Evolutionary conservation across 257 asterid species (phyloP), one percentile per base, ranked within the genome.

Genomic region (Perilla frutescens): DNA sequence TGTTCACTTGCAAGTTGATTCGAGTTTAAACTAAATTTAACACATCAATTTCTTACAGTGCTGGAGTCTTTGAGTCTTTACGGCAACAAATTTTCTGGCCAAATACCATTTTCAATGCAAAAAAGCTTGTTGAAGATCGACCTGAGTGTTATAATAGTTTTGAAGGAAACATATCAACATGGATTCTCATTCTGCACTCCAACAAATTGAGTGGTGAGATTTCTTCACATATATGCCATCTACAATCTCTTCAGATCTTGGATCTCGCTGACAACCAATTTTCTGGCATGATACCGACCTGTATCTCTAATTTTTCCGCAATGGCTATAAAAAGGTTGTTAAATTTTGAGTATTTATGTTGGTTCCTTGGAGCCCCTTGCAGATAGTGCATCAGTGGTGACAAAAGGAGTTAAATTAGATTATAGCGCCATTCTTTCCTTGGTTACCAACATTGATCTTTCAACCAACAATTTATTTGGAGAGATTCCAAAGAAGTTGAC

Each of bases 131-230:
- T 72, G 39, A 72, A 63, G 59, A 31, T 80, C 5, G 77, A 77
- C 43, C 20, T 83, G 20, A 31, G n/a, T n/a, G 69, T 40, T 12
- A 56, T 26, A 83, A 83, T 37, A 54, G 62, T 4, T 31, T 83
- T 5, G 71, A 54, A 4, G 81, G 79, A 2, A 62, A 43, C 1
- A 8, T 83, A 26, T 83, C 83, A 4, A 8, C 72, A 64, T 80
- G 83, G 87, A 8, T 77, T 66, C 72, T 77, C 11, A 71, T 73
- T 47, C 26, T 83, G 9, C 70, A 75, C 65, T 56, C 83, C 31
- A 83, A 83, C 62, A 44, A 55, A 31, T n/a, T n/a, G n/a, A n/a
- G n/a, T n/a, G n/a, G n/a, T n/a, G n/a, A n/a, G n/a, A n/a, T n/a
- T n/a, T n/a, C 77, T 62, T 9, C 65, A 5, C 54, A 66, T 10